These are phyloP conservation scores for Xylaria sp. DNA, from an alignment of 2,329 filamentous ascomycete species.

Conservation along the genomic window DNA sequence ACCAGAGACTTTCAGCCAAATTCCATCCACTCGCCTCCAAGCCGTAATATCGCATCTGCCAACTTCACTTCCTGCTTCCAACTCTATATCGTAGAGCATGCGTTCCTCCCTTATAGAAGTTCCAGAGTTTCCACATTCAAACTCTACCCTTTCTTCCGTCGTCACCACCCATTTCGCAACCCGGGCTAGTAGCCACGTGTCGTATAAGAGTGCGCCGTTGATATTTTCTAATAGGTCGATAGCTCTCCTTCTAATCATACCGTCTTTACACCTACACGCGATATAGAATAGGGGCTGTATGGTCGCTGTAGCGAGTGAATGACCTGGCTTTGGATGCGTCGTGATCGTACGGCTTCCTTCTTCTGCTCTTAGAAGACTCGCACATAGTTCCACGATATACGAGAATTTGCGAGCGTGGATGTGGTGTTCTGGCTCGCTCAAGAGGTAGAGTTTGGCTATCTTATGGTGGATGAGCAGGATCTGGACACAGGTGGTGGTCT, in stretches of 20 bases:
- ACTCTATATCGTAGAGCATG: not conserved
- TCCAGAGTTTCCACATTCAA: not conserved
- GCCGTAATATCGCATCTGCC: not conserved
- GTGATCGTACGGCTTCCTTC: not conserved
- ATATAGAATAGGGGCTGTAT: not conserved
- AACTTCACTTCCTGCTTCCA: not conserved
- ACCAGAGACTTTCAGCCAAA: not conserved
- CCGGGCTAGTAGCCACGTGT: constrained; percentile 14
- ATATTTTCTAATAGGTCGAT: not conserved
- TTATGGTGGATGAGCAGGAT: not conserved
- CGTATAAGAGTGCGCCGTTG: not conserved
- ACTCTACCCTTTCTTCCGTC: constrained; percentile 4
- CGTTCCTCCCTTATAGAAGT: not conserved
- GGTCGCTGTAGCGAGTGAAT: not conserved
- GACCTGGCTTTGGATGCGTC: not conserved
- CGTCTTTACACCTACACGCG: not conserved
- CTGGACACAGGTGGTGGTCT: not conserved
- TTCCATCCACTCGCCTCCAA: not conserved
- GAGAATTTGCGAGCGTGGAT: not conserved
- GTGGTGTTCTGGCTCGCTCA: not conserved
- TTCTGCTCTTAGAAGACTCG: not conserved
- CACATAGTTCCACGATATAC: not conserved
- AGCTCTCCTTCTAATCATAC: not conserved
- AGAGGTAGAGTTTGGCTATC: not conserved
- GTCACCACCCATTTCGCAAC: constrained; percentile 19